Evolutionary conservation across 345 rosid genomes (phyloP).

Genomic region (Carallia brachiata): DNA sequence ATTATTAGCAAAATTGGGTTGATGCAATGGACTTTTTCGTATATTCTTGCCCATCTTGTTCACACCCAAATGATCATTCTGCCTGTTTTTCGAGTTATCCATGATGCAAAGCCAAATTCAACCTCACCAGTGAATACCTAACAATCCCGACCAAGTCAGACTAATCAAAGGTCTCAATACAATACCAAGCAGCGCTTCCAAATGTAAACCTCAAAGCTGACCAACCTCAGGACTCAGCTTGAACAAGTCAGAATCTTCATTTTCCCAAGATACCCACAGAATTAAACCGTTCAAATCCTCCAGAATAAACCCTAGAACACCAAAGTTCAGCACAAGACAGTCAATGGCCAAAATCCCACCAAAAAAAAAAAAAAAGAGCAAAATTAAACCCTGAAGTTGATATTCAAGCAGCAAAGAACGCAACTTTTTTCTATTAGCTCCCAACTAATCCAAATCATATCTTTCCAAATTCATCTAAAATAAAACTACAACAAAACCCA

Average conservation of each 20-base stretch:
- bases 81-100: slow-evolving; percentile 79
- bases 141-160: slow-evolving; percentile 1
- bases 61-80: slow-evolving; percentile 73
- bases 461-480: slow-evolving; percentile 5
- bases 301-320: slow-evolving; percentile 10
- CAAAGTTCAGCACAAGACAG: slow-evolving; percentile 4
- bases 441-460: slow-evolving; percentile 10
- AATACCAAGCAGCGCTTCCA: slow-evolving; percentile 12
- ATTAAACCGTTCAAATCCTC: slow-evolving; percentile 10
- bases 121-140: slow-evolving; percentile 7
- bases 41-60: slow-evolving; percentile 81
- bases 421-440: not conserved
- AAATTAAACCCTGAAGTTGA: slow-evolving; percentile 16
- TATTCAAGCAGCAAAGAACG: slow-evolving; percentile 8
- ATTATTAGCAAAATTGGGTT: slow-evolving; percentile 44
- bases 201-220: slow-evolving; percentile 4
- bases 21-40: slow-evolving; percentile 85
- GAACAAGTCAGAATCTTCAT: not conserved
- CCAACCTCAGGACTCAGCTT: not conserved
- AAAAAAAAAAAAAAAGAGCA: not conserved
- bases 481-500: slow-evolving; percentile 1
- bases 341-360: slow-evolving; percentile 6
- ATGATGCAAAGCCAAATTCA: slow-evolving; percentile 24
- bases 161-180: slow-evolving; percentile 1
- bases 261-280: not conserved